A percentile compares a stretch with the other conserved stretches of the same genome.
Evolutionary conservation across 345 rosid genomes (phyloP).

Genomic region (Leavenworthia alabamica): DNA sequence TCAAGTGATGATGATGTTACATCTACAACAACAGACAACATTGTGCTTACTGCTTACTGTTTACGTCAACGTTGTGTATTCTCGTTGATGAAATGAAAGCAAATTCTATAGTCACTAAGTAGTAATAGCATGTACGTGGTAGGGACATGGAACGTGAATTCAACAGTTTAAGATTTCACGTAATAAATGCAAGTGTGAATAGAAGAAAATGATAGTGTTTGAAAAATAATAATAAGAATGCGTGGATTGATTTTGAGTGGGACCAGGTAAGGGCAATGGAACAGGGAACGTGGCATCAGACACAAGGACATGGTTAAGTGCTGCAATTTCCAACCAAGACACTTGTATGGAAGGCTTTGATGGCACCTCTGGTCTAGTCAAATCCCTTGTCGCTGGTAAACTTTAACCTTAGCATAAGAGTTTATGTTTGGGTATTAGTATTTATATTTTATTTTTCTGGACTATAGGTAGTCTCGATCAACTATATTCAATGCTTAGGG

Average conservation of each 20-base stretch:
- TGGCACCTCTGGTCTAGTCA: slow-evolving; percentile 48
- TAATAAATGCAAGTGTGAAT: slow-evolving; percentile 19
- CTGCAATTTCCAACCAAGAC: slow-evolving; percentile 72
- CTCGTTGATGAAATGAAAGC: slow-evolving; percentile 7
- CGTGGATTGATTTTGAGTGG: slow-evolving; percentile 2
- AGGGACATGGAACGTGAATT: slow-evolving; percentile 22
- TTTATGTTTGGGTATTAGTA: not conserved
- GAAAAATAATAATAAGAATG: not conserved
- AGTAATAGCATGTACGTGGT: slow-evolving; percentile 21
- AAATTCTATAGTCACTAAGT: not conserved
- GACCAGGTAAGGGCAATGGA: slow-evolving; percentile 58
- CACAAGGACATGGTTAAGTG: slow-evolving; percentile 72
- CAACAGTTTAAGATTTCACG: not conserved
- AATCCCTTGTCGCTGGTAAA: slow-evolving; percentile 38
- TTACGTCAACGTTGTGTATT: slow-evolving; percentile 16
- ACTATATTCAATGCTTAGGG: slow-evolving; percentile 47
- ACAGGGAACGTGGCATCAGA: slow-evolving; percentile 67
- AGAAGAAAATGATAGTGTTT: slow-evolving; percentile 21
- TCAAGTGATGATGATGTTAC: slow-evolving; percentile 17
- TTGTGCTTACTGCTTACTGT: not conserved
- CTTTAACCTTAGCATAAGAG: not conserved
- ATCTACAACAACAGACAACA: too few relatives aligned
- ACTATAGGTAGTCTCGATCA: slow-evolving; percentile 45
- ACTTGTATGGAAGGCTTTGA: slow-evolving; percentile 82
- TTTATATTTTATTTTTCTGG: not conserved